Evolutionary conservation across 2,329 filamentous ascomycete genomes (phyloP).

Genomic region (Septoria linicola): DNA sequence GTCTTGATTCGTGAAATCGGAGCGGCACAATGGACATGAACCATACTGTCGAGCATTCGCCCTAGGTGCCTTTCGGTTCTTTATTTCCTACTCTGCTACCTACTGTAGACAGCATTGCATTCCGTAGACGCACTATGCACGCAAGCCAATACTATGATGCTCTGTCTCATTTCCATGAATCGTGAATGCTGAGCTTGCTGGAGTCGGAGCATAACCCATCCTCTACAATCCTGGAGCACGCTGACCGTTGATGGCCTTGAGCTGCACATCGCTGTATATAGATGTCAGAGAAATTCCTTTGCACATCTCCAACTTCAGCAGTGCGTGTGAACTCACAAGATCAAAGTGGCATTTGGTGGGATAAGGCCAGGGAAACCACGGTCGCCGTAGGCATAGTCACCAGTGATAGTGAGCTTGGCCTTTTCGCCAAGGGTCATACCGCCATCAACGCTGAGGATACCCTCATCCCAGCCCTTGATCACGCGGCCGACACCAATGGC

Average conservation of each 20-base stretch:
- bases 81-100: too few species aligned
- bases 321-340: constrained; percentile 68
- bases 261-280: constrained; percentile 62
- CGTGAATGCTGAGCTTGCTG: too few species aligned
- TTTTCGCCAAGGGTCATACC: constrained; percentile 91
- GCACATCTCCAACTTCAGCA: background rate
- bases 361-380: constrained; percentile 75
- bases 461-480: constrained; percentile 80
- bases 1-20: too few species aligned
- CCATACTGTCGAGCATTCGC: too few species aligned
- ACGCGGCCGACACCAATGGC: constrained; percentile 79
- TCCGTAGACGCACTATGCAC: too few species aligned
- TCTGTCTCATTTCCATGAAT: too few species aligned
- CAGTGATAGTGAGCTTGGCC: constrained; percentile 76
- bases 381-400: constrained; percentile 65
- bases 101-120: too few species aligned
- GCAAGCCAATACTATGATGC: too few species aligned
- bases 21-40: too few species aligned
- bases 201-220: too few species aligned
- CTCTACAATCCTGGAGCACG: constrained; percentile 6
- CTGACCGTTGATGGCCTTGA: constrained; percentile 61
- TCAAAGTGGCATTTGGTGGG: constrained; percentile 68
- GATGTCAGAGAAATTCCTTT: background rate
- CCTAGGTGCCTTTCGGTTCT: too few species aligned
- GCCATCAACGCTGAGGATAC: constrained; percentile 55